Evolutionary conservation across 1,284 basidiomycete genomes (phyloP), one percentile per base, ranked within the genome.

Genomic region (Microstroma glucosiphilum): DNA sequence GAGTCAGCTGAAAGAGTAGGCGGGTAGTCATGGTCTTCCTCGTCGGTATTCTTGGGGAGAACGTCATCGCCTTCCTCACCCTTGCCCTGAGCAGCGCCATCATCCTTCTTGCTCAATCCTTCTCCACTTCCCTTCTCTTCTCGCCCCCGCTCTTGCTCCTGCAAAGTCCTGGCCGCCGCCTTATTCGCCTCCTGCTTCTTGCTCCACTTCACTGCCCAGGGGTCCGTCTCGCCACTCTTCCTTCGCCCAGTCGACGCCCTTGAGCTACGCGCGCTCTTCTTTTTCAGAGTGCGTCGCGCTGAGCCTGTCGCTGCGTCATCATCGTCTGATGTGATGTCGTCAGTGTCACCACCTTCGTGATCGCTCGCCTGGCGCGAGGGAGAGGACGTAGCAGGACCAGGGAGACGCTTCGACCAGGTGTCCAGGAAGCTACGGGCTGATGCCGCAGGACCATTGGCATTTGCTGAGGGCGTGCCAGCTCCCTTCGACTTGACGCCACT

Each of bases 161-260:
- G 17, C 23, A 37, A 37, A 4, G 30, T 21, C 26, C n/a, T 25
- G 46, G 17, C 42, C 2, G 21, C 26, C 37, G 30, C 41, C 4
- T n/a, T 40, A 21, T 40, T 56, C 6, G 62, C 58, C 3, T 63
- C 58, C 58, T 69, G 60, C 40, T 61, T 63, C 42, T 59, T 65
- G 43, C 67, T 61, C 55, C 61, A 46, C 48, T 67, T 65, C n/a
- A 62, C 60, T 40, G 65, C 60, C 15, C 49, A 57, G 15, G 61
- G 61, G 41, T 65, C 61, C 43, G 58, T 59, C 25, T 40, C 58
- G n/a, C 62, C 49, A 48, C 56, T 59, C 48, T 56, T 56, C 6
- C 58, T 59, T 58, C 63, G 57, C 15, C 23, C 42, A n/a, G 62
- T 62, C 2, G 13, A 11, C 21, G 13, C 13, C 21, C 19, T 63